Base-by-base conservation (phyloP, 768 basidiomycete species). In the Leucocoprinus leucothites region DNA sequence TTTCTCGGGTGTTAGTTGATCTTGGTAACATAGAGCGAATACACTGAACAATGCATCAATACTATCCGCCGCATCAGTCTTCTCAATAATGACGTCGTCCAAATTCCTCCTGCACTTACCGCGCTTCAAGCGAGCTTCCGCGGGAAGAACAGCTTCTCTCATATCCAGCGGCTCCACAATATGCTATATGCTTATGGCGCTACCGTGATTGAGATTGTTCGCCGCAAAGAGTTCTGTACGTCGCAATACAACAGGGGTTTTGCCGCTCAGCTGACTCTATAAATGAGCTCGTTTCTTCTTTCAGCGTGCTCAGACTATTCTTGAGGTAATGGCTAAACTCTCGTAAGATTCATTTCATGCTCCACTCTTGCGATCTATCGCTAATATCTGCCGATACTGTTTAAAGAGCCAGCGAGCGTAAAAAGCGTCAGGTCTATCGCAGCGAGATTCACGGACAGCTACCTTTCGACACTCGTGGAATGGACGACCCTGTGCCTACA, bases 101-200 rank as follows among this genome's bases (percentile, higher is more conserved):
- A 84, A 36, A 71, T 97, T 1, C 91, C 93, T 4, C 70, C 80
- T 1, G 72, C 76, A 1, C 71, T 98, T 26, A 74, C 79, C 0
- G 69, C 73, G 1, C 74, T 98, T 1, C 91, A 95, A 64, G 65
- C 79, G 1, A 86, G 83, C 63, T 84, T 95, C 60, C 78, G 87
- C n/a, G 70, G 75, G 53, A 78, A 91, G 64, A 91, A 85, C 26
- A 89, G 87, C 56, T 98, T 98, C 65, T 79, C 87, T n/a, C 94
- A 98, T 69, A 88, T 98, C 13, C 83, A 88, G 48, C 80, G 96
- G 16, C 73, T 98, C 41, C 94, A 96, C 65, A 86, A 81, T 53
- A 90, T 98, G 83, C 68, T 95, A 0, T 94, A 93, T 64, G 93
- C 91, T 0, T 98, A 98, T 68, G 89, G 91, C 0, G 90, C 91